phyloP scores from a whole-genome alignment of 2,329 filamentous ascomycete genomes.

The Escovopsis weberi region DNA sequence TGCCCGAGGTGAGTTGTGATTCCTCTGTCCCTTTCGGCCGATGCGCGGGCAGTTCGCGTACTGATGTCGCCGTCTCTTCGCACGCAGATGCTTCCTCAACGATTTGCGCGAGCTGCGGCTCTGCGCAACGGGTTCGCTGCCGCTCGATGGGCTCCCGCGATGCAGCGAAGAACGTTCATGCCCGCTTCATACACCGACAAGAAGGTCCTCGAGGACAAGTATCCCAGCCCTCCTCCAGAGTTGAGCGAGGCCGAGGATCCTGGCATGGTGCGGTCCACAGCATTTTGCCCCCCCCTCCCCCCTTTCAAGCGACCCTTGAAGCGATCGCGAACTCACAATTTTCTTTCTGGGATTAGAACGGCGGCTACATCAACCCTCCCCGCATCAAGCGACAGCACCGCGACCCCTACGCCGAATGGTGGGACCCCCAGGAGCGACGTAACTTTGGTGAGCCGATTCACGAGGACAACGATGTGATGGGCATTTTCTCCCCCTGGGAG shows the following conservation, averaged over 20 bases:
- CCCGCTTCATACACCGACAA: constrained; percentile 33
- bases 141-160: constrained; percentile 34
- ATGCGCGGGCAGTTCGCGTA: constrained; percentile 8
- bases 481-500: constrained; percentile 76
- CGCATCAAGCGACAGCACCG: constrained; percentile 78
- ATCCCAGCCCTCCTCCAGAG: constrained; percentile 29
- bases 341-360: constrained; percentile 43
- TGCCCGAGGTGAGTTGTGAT: constrained; percentile 17
- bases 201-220: constrained; percentile 36
- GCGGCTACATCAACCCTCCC: constrained; percentile 68
- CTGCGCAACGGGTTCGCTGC: constrained; percentile 29
- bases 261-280: constrained; percentile 38
- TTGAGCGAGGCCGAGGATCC: constrained; percentile 50
- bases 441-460: constrained; percentile 96
- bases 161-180: constrained; percentile 43
- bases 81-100: constrained; percentile 45
- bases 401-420: constrained; percentile 88
- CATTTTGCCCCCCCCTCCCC: neutral
- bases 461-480: constrained; percentile 88
- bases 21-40: neutral
- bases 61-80: neutral
- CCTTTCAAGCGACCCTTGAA: neutral
- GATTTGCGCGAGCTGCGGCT: constrained; percentile 37
- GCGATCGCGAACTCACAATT: constrained; percentile 11
- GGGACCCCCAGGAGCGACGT: constrained; percentile 92